Percentiles rank a stretch among this genome's conserved stretches.
These are phyloP conservation scores for Meredithiella fracta DNA, from an alignment of 2,329 filamentous ascomycete species.

Conservation along the genomic window DNA sequence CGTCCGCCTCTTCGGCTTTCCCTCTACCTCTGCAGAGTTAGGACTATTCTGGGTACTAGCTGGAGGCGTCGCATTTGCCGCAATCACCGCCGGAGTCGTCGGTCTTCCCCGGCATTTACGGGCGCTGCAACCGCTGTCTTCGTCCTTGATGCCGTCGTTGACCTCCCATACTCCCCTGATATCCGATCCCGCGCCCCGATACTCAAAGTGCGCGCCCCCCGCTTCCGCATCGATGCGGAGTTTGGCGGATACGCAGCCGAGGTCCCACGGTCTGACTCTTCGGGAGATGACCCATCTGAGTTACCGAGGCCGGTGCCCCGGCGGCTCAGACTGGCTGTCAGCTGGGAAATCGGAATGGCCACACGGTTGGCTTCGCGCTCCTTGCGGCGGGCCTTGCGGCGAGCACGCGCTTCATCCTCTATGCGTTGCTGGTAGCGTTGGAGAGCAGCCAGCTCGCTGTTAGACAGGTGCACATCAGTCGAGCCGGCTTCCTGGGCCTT, in stretches of 20 bases:
- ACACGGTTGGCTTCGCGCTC: constrained; percentile 30
- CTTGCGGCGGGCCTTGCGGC: constrained; percentile 17
- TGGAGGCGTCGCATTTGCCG: constrained; percentile 7
- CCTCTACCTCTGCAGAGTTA: constrained; percentile 7
- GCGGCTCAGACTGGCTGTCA: constrained; percentile 18
- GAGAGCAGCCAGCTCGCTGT: constrained; percentile 65
- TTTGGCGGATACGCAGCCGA: constrained; percentile 10
- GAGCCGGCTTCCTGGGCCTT: constrained; percentile 61
- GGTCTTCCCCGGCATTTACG: background rate
- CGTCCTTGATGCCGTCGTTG: constrained; percentile 6
- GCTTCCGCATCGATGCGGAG: constrained; percentile 9
- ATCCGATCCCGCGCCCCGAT: constrained; percentile 11
- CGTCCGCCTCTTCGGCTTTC: constrained; percentile 9
- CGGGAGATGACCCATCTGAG: constrained; percentile 4
- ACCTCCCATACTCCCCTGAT: constrained; percentile 4
- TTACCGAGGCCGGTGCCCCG: background rate
- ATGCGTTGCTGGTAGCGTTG: constrained; percentile 50
- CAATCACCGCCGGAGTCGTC: constrained; percentile 7
- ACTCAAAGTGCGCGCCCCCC: constrained; percentile 7
- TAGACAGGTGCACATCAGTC: constrained; percentile 61
- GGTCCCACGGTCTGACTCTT: constrained; percentile 8
- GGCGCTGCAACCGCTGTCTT: constrained; percentile 3
- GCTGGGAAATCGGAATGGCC: constrained; percentile 35
- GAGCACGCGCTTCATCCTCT: constrained; percentile 28
- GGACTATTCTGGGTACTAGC: constrained; percentile 7